Conservation (phyloP, 495 filamentous ascomycete species). For the Talaromyces ruber region DNA sequence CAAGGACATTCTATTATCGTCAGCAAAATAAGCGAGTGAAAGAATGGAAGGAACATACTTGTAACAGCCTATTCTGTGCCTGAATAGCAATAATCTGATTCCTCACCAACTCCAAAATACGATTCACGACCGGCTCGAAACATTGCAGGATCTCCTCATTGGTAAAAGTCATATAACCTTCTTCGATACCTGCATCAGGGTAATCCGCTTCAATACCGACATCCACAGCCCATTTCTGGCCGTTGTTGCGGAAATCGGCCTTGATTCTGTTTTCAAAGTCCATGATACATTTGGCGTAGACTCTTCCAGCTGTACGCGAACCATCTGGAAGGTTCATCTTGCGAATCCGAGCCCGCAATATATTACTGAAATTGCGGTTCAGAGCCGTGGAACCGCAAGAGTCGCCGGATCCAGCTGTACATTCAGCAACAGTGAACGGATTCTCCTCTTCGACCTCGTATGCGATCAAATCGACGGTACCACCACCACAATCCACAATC, state of each 20-base stretch:
- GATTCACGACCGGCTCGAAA: constrained; percentile 72
- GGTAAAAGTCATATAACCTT: constrained; percentile 77
- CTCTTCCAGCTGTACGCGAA: constrained; percentile 65
- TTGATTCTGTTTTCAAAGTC: constrained; percentile 81
- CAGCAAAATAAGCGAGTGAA: neutral
- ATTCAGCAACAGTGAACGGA: constrained; percentile 69
- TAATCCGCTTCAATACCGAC: constrained; percentile 73
- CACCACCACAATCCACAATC: constrained; percentile 74
- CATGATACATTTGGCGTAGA: constrained; percentile 80
- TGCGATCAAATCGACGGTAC: constrained; percentile 73
- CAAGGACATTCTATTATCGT: constrained; percentile 53
- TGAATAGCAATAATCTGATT: constrained; percentile 80
- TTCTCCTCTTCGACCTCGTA: constrained; percentile 75
- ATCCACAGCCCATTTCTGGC: constrained; percentile 79
- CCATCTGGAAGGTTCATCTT: constrained; percentile 81
- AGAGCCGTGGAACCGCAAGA: constrained; percentile 71
- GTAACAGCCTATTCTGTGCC: constrained; percentile 61
- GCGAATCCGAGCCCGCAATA: constrained; percentile 68
- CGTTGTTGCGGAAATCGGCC: constrained; percentile 75
- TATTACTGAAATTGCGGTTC: constrained; percentile 77
- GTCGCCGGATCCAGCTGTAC: constrained; percentile 70
- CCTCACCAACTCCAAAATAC: constrained; percentile 66
- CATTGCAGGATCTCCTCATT: constrained; percentile 77
- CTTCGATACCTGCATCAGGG: constrained; percentile 70
- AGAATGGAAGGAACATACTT: constrained; percentile 40